A percentile compares a stretch with the other conserved stretches of the same genome.
phyloP scores from a whole-genome alignment of 2,329 filamentous ascomycete genomes.

The Beauveria scarabaeidicola region DNA sequence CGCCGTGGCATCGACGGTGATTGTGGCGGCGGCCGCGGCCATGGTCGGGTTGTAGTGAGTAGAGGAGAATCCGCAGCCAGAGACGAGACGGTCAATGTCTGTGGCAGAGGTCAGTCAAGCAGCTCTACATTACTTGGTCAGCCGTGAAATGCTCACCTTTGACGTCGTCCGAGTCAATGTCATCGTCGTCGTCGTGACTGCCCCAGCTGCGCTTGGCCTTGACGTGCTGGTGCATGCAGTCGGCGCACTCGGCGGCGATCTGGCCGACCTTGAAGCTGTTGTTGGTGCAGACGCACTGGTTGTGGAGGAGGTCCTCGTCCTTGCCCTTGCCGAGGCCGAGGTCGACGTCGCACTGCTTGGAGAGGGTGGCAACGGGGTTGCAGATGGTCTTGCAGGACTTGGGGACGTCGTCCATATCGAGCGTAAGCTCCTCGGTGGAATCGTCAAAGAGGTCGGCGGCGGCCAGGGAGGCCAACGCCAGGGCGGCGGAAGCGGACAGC shows the following conservation, averaged over 20 bases:
- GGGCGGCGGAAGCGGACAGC: constrained; percentile 13
- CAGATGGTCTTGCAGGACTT: constrained; percentile 28
- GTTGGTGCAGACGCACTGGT: constrained; percentile 34
- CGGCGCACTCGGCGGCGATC: constrained; percentile 28
- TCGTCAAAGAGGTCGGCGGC: constrained; percentile 20
- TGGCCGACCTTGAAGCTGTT: constrained; percentile 29
- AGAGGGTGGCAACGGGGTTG: constrained; percentile 26
- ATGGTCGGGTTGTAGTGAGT: constrained; percentile 21
- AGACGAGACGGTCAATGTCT: constrained; percentile 29
- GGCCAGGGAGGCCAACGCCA: constrained; percentile 20
- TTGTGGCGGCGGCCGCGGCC: constrained; percentile 15
- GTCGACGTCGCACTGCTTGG: constrained; percentile 27
- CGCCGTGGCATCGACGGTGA: constrained; percentile 24
- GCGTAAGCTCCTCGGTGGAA: constrained; percentile 24
- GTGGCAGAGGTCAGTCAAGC: background rate
- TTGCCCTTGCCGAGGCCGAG: constrained; percentile 22
- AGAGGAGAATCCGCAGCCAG: constrained; percentile 26
- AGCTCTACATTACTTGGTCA: too few species aligned
- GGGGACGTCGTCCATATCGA: constrained; percentile 28
- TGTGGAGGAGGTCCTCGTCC: constrained; percentile 28
- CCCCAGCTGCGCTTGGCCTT: constrained; percentile 11
- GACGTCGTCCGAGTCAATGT: constrained; percentile 14
- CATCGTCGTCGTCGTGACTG: constrained; percentile 13
- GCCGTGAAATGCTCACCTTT: constrained; percentile 13
- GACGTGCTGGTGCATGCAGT: constrained; percentile 28